A percentile compares a stretch with the other conserved stretches of the same genome.
Conservation (phyloP, 2,329 filamentous ascomycete genomes). For the Apiospora pterosperma region DNA sequence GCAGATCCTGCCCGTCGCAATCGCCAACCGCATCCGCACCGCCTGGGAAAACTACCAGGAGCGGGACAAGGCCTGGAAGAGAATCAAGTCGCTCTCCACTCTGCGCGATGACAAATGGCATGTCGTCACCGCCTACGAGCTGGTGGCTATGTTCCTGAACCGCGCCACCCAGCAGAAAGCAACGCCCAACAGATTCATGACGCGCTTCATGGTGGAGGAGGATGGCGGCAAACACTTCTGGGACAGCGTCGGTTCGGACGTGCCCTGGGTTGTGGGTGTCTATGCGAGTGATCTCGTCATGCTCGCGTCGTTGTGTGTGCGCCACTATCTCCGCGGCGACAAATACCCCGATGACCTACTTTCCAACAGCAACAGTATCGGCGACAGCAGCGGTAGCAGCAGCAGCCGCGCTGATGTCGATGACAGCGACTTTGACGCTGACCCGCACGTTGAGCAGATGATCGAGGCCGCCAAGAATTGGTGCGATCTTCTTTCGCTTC, state of each 20-base stretch:
- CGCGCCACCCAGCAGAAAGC: neutral
- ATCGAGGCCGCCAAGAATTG: neutral
- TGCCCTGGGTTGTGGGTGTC: neutral
- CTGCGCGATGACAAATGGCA: no score
- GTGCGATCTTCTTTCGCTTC: neutral
- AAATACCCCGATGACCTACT: neutral
- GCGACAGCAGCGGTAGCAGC: no score
- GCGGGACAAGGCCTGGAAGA: neutral
- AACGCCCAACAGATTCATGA: no score
- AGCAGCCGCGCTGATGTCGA: no score
- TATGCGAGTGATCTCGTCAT: neutral
- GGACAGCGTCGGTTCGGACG: neutral
- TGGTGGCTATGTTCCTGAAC: neutral
- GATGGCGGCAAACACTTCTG: neutral
- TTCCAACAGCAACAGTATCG: no score
- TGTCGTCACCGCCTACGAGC: no score
- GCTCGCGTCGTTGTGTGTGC: neutral
- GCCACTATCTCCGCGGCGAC: neutral
- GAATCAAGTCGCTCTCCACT: no score
- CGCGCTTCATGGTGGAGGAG: no score
- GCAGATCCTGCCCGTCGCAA: no score
- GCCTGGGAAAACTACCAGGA: neutral
- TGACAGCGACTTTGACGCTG: neutral
- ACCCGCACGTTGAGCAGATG: neutral
- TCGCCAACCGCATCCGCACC: neutral